Evolutionary conservation across 495 filamentous ascomycete species (phyloP).

Genomic region (Monascus purpureus): DNA sequence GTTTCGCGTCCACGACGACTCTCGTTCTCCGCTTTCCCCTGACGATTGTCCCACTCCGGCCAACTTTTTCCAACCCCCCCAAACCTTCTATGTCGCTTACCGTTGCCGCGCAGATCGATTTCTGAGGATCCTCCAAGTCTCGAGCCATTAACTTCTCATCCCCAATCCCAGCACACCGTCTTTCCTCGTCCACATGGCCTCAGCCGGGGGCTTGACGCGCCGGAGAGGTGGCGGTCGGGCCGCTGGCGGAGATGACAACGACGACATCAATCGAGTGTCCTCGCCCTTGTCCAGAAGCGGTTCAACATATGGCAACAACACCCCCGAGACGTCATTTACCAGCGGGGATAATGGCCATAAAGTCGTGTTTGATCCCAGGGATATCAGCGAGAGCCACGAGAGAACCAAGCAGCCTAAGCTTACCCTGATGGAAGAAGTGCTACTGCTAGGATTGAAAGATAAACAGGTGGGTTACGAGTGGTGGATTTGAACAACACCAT

Average conservation of each 20-base stretch:
- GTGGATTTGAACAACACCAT: no score
- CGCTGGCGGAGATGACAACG: conserved; percentile 38
- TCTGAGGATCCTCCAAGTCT: conserved; percentile 3
- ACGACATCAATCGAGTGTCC: conserved; percentile 49
- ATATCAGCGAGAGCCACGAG: conserved; percentile 94
- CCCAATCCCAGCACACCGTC: conserved; percentile 1
- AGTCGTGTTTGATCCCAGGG: conserved; percentile 93
- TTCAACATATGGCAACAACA: conserved; percentile 46
- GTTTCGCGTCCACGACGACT: no score
- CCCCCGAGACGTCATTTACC: conserved; percentile 83
- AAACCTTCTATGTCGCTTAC: conserved; percentile 11
- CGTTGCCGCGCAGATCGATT: conserved; percentile 17
- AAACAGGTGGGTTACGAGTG: conserved; percentile 90
- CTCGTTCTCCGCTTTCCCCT: no score
- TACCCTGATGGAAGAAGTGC: conserved; percentile 95
- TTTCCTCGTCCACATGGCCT: conserved; percentile 35
- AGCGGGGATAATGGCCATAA: conserved; percentile 93
- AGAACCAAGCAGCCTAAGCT: conserved; percentile 95
- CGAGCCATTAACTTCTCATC: no score
- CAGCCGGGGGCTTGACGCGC: conserved; percentile 60
- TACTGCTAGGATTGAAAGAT: conserved; percentile 91
- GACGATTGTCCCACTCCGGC: conserved; percentile 9
- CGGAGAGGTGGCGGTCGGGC: conserved; percentile 57
- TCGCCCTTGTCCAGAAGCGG: conserved; percentile 50
- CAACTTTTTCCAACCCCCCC: conserved; percentile 3